phyloP scores from a whole-genome alignment of 2,329 filamentous ascomycete genomes.

The Fusarium liriodendri region DNA sequence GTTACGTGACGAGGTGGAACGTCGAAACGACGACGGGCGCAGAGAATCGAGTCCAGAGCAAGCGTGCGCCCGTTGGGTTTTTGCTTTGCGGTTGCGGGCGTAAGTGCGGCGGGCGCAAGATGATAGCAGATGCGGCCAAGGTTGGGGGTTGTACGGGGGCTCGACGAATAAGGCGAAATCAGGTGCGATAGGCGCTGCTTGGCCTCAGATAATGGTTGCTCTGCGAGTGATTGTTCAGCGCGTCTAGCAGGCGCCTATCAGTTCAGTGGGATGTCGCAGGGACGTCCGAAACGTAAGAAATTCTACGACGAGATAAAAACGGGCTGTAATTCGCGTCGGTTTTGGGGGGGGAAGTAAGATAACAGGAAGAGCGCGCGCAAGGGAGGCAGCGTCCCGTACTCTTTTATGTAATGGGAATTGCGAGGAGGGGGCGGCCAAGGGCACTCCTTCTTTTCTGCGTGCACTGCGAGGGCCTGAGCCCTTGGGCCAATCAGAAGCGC shows the following conservation, averaged over 20 bases:
- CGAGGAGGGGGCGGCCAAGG: constrained; percentile 43
- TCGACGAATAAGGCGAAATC: constrained; percentile 22
- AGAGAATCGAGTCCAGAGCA: constrained; percentile 42
- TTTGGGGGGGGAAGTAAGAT: constrained; percentile 46
- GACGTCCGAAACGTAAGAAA: constrained; percentile 46
- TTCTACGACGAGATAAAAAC: constrained; percentile 47
- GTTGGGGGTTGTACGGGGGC: constrained; percentile 47
- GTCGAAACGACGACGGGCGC: constrained; percentile 46
- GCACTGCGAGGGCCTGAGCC: constrained; percentile 28
- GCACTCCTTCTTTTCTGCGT: constrained; percentile 37
- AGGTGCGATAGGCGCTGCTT: constrained; percentile 32
- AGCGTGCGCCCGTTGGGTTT: constrained; percentile 51
- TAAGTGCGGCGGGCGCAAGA: constrained; percentile 50
- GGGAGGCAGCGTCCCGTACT: constrained; percentile 47
- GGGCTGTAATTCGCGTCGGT: constrained; percentile 43
- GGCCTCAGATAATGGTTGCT: constrained; percentile 15
- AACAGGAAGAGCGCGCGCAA: constrained; percentile 43
- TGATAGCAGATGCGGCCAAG: constrained; percentile 41
- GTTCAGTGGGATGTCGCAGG: constrained; percentile 39
- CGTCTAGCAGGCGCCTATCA: constrained; percentile 46
- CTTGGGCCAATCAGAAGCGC: constrained; percentile 33
- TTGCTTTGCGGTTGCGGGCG: constrained; percentile 53
- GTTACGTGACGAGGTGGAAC: constrained; percentile 49
- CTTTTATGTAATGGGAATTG: constrained; percentile 56
- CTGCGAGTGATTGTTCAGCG: constrained; percentile 28